Evolutionary conservation across 2,329 filamentous ascomycete species (phyloP).

Genomic region (Hawksworthiomyces lignivorus): DNA sequence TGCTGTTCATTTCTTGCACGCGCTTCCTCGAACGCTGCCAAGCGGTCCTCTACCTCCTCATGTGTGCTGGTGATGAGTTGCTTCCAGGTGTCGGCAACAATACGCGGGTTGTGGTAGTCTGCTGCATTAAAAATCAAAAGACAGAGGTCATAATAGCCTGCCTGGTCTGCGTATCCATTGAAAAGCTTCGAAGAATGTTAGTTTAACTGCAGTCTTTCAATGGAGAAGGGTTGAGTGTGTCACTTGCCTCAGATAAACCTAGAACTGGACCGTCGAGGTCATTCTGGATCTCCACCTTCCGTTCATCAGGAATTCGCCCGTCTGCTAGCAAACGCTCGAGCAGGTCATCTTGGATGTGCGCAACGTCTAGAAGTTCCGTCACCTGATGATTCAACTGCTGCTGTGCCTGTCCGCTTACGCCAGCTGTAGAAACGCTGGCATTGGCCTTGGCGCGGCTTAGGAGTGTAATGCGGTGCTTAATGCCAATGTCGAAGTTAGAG

Average conservation of each 20-base stretch:
- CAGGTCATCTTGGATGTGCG: constrained; percentile 90
- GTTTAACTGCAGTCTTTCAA: too few relatives aligned
- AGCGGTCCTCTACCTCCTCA: constrained; percentile 39
- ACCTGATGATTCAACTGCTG: constrained; percentile 82
- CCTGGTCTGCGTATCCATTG: constrained; percentile 84
- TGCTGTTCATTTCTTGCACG: constrained; percentile 28
- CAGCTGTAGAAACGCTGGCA: constrained; percentile 72
- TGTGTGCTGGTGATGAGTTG: constrained; percentile 70
- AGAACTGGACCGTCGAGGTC: constrained; percentile 73
- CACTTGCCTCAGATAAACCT: constrained; percentile 63
- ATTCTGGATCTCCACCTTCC: constrained; percentile 55
- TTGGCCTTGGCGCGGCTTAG: constrained; percentile 88
- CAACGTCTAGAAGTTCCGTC: constrained; percentile 79
- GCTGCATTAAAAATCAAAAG: constrained; percentile 87
- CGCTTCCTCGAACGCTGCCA: constrained; percentile 27
- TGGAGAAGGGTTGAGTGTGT: too few relatives aligned
- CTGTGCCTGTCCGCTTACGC: constrained; percentile 70
- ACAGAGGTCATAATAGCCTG: constrained; percentile 82
- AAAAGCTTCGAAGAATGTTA: constrained; percentile 56
- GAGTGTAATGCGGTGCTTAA: constrained; percentile 82
- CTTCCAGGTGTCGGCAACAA: constrained; percentile 79
- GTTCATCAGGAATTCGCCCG: constrained; percentile 55
- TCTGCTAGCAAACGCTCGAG: constrained; percentile 71
- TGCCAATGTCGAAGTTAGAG: constrained; percentile 69
- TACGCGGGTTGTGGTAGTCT: constrained; percentile 79